phyloP scores from a whole-genome alignment of 495 filamentous ascomycete species.

The Parathielavia hyrcaniae region DNA sequence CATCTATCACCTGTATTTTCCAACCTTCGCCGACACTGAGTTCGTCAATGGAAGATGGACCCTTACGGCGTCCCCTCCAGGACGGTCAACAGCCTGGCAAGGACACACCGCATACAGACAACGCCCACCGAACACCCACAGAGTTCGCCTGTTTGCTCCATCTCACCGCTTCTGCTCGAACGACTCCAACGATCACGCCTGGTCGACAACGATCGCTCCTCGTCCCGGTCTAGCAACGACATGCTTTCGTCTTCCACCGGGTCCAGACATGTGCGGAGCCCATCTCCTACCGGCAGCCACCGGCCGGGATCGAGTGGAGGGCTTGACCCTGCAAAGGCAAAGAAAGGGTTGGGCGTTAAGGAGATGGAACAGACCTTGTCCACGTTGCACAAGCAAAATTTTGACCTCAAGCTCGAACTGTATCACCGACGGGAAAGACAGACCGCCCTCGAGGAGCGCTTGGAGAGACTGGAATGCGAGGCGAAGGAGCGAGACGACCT shows the following conservation, averaged over 20 bases:
- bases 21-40: constrained; percentile 1
- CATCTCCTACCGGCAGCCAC: constrained; percentile 33
- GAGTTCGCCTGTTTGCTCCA: constrained; percentile 26
- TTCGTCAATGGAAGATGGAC: constrained; percentile 27
- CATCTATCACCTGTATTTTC: no score
- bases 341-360: constrained; percentile 43
- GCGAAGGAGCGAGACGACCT: constrained; percentile 49
- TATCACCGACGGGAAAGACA: constrained; percentile 62
- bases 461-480: constrained; percentile 54
- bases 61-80: constrained; percentile 4
- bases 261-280: constrained; percentile 27
- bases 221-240: constrained; percentile 33
- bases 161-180: constrained; percentile 47
- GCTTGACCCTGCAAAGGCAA: constrained; percentile 31
- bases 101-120: constrained; percentile 18
- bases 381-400: constrained; percentile 79
- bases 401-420: constrained; percentile 81
- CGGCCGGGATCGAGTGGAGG: constrained; percentile 32
- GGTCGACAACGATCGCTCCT: constrained; percentile 40
- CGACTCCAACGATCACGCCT: constrained; percentile 45
- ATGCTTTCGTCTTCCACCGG: constrained; percentile 27
- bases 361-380: constrained; percentile 45
- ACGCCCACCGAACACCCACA: constrained; percentile 7
- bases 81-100: neutral
- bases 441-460: constrained; percentile 50